Percentiles rank a stretch among this genome's conserved stretches.
Conservation (phyloP, 2,329 filamentous ascomycete species). For the Leptosphaerulina australis region DNA sequence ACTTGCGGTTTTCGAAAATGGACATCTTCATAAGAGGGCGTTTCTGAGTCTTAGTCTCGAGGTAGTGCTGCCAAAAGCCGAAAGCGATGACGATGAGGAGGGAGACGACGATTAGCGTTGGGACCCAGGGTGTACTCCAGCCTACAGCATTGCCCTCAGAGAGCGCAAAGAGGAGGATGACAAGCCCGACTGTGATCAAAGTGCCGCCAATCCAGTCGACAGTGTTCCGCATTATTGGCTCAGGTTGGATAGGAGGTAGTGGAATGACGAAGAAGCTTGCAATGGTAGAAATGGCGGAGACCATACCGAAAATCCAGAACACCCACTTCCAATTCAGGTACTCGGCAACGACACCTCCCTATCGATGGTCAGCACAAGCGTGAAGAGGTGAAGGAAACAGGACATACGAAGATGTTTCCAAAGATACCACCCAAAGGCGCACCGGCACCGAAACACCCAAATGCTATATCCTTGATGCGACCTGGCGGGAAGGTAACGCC, state of each 20-base stretch:
- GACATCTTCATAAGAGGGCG: conserved; percentile 70
- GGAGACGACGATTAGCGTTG: conserved; percentile 63
- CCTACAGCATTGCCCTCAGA: conserved; percentile 73
- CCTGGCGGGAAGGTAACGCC: conserved; percentile 71
- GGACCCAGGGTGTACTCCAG: conserved; percentile 69
- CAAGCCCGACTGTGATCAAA: conserved; percentile 65
- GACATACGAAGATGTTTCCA: conserved; percentile 62
- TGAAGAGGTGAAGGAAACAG: not conserved
- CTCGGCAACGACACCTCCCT: conserved; percentile 66
- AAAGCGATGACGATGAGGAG: conserved; percentile 63
- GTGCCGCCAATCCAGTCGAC: conserved; percentile 72
- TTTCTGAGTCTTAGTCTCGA: conserved; percentile 59
- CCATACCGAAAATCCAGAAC: conserved; percentile 64
- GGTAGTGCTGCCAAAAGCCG: conserved; percentile 65
- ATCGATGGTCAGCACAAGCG: conserved; percentile 2
- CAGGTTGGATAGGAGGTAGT: conserved; percentile 47
- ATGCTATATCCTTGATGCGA: conserved; percentile 73
- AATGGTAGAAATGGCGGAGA: conserved; percentile 62
- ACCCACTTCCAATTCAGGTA: conserved; percentile 53
- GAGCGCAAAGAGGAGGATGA: conserved; percentile 69
- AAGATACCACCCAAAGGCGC: conserved; percentile 68
- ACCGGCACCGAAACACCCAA: conserved; percentile 60
- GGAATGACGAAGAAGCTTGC: conserved; percentile 67
- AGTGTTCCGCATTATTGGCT: conserved; percentile 49
- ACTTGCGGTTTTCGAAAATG: conserved; percentile 64